Conservation (phyloP, 139 green algal species). For the Chlamydomonas incerta region DNA sequence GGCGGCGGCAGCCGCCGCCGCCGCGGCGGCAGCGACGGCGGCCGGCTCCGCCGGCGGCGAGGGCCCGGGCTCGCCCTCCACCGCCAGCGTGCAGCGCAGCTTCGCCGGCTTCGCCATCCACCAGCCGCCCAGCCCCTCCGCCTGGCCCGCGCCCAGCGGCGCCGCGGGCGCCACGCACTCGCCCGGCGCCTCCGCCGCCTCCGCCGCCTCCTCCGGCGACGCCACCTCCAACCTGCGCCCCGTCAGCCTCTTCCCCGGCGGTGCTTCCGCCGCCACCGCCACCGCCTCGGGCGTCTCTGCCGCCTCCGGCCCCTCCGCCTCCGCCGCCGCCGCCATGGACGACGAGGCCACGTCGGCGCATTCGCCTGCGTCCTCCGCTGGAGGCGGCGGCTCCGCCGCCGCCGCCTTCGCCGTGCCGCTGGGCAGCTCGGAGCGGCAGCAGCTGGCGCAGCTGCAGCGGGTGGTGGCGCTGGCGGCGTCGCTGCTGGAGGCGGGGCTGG, state of each 20-base stretch:
- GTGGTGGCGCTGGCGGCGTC: conserved; percentile 12
- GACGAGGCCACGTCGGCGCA: neutral
- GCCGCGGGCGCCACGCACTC: neutral
- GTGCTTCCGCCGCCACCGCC: neutral
- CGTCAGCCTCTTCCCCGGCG: neutral
- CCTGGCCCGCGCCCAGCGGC: neutral
- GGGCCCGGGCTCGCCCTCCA: neutral
- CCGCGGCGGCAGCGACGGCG: neutral
- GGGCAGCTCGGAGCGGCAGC: neutral
- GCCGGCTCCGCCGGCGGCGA: neutral
- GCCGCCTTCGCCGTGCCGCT: neutral
- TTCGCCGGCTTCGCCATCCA: conserved; percentile 22
- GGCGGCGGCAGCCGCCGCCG: neutral
- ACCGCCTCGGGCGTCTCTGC: neutral
- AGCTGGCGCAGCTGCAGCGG: conserved; percentile 25
- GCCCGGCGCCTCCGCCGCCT: neutral
- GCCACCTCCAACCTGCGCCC: neutral
- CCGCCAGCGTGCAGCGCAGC: neutral
- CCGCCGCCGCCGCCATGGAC: neutral
- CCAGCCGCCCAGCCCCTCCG: conserved; percentile 6
- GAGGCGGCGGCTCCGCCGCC: neutral
- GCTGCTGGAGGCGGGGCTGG: neutral
- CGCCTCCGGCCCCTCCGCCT: neutral
- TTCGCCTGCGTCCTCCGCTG: neutral
- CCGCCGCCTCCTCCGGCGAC: neutral